Evolutionary conservation across 2,329 filamentous ascomycete species (phyloP).

Genomic region (Macrophomina tecta): DNA sequence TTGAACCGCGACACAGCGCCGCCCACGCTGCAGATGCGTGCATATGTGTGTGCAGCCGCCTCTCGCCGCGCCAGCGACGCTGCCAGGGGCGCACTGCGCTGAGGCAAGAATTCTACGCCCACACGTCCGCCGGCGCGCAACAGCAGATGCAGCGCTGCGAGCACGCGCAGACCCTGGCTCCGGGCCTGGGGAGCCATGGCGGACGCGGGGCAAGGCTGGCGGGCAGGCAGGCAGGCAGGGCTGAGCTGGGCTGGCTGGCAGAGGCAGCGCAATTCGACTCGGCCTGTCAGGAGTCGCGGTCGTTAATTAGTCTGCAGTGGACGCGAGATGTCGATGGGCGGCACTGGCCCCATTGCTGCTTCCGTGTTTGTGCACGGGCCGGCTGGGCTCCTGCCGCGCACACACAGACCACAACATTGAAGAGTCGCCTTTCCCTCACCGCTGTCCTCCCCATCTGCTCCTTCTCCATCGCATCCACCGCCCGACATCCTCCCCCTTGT

Average conservation of each 20-base stretch:
- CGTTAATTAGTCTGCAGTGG: conserved; percentile 10
- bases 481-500: conserved; percentile 16
- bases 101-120: conserved; percentile 7
- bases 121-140: background rate
- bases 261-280: background rate
- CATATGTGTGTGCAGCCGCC: background rate
- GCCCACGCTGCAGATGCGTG: conserved; percentile 9
- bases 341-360: conserved; percentile 1
- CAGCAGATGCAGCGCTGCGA: conserved; percentile 9
- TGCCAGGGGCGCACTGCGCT: background rate
- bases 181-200: conserved; percentile 1
- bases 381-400: conserved; percentile 5
- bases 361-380: conserved; percentile 10
- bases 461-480: conserved; percentile 23
- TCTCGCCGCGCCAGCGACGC: background rate
- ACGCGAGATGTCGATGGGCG: conserved; percentile 24
- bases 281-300: background rate
- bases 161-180: background rate
- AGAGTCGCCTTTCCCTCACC: conserved; percentile 23
- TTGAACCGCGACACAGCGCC: conserved; percentile 11
- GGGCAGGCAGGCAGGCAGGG: too few species aligned
- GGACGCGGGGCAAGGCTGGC: background rate
- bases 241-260: background rate
- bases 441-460: conserved; percentile 20
- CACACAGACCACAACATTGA: conserved; percentile 25